Base-by-base conservation (phyloP, 2,329 filamentous ascomycete genomes). In the Neopestalotiopsis rosae region DNA sequence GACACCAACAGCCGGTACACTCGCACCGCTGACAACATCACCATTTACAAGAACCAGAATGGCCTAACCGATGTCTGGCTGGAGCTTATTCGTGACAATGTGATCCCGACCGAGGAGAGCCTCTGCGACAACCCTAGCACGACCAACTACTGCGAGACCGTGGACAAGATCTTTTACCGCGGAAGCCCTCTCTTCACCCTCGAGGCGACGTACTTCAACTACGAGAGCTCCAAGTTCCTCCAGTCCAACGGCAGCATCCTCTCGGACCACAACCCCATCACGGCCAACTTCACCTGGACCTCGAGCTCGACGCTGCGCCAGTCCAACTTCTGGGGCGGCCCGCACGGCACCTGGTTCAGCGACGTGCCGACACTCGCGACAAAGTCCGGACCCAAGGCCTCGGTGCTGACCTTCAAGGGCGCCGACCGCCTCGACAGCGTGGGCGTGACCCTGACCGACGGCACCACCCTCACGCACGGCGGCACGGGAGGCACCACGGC, bases 1-100 rank as follows among this genome's bases (percentile, higher is more conserved):
- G 90, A 92, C 77, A 89, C 87, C 28, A 92, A 92, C 79, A 86
- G 86, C 68, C 86, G 89, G 24, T 92, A 91, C 79, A 90, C 88
- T 1, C 85, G 87, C 17, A 76, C 83, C 1, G 82, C 77, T 9
- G 88, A 91, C 77, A 86, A 84, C 49, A 84, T 88, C 64, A 78
- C 77, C 5, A 72, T 88, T 66, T 86, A 90, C 70, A 74, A 79
- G n/a, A 80, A 79, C 7, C 80, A 86, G 68, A 87, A 86, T 66
- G 83, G 82, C 42, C 79, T 92, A 76, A 84, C 78, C 0, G 90
- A 92, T 76, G 76, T 84, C 0, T 92, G 89, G 88, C 81, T 92
- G 13, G 79, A 90, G 73, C 81, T 90, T 0, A 78, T 86, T 56
- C 81, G 80, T 14, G 78, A 76, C 30, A 87, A 87, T 12, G 77